Evolutionary conservation across 2,329 filamentous ascomycete genomes (phyloP), one percentile per base, ranked within the genome.

Genomic region (Dothiorella sarmentorum): DNA sequence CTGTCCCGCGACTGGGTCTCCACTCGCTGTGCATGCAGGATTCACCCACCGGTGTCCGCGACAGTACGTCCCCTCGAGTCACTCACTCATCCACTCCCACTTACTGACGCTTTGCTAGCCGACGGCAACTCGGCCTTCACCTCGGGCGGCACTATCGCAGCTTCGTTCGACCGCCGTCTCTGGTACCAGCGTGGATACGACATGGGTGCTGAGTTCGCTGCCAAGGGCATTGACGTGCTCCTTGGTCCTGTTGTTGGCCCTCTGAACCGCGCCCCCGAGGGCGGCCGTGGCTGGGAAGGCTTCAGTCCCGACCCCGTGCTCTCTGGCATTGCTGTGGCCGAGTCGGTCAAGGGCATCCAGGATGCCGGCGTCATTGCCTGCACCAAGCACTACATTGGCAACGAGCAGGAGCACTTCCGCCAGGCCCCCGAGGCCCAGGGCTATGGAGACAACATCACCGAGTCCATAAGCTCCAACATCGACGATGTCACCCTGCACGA

Each of bases 121-220:
- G 91, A 96, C 73, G 93, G 88, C 73, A 85, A 85, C 68, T 93
- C 89, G 33, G 91, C 87, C 1, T 96, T 95, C 71, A 83, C 89
- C 0, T 86, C 87, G 0, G 91, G 89, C 47, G 80, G 91, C 65
- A 91, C 89, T 5, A 83, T 89, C 27, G 92, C 88, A 13, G 89
- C 90, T n/a, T 90, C 91, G 0, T 96, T 88, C 81, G 88, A 92
- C 71, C 84, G 87, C 59, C 72, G 77, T 11, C 80, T 95, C 27
- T 87, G 91, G 69, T 85, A 84, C 66, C 76, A 80, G 53, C 83
- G 90, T 51, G 90, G 86, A 29, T 75, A 82, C 53, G 87, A 86
- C 47, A 91, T 95, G 86, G 91, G 86, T 3, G 77, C 80, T 59
- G 90, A 95, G 69, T 85, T 88, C 66, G 84, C 82, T 60, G 86